A percentile compares a stretch with the other conserved stretches of the same genome.
Conservation (phyloP, 2,329 filamentous ascomycete genomes). For the Fusarium oligoseptatum region DNA sequence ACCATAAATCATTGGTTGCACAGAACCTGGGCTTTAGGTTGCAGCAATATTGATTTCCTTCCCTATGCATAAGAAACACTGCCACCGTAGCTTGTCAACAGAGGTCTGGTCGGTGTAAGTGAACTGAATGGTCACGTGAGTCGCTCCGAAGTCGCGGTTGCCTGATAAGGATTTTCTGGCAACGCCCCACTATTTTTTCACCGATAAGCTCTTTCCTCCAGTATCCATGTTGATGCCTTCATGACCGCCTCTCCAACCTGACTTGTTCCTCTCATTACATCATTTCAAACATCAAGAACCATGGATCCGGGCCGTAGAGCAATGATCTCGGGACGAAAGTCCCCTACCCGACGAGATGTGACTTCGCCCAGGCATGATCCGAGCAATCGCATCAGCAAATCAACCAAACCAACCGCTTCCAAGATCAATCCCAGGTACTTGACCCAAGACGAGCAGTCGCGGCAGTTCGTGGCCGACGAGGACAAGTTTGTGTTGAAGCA, state of each 20-base stretch:
- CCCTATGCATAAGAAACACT: background rate
- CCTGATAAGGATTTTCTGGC: constrained; percentile 26
- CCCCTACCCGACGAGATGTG: constrained; percentile 61
- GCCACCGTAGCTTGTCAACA: too few species aligned
- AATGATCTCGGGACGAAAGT: constrained; percentile 65
- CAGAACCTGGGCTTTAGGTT: background rate
- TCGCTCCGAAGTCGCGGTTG: background rate
- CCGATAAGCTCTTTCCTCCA: constrained; percentile 30
- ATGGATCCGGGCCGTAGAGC: constrained; percentile 70
- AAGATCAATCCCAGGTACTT: constrained; percentile 61
- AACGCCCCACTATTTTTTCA: constrained; percentile 25
- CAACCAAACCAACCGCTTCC: constrained; percentile 45
- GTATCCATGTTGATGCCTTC: constrained; percentile 2
- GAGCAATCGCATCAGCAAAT: constrained; percentile 69
- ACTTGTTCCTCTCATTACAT: constrained; percentile 3
- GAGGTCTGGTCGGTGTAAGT: background rate
- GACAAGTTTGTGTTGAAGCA: constrained; percentile 97
- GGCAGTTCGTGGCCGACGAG: constrained; percentile 91
- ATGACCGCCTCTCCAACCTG: background rate
- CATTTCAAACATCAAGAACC: constrained; percentile 15
- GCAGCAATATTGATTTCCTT: background rate
- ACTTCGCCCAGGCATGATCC: constrained; percentile 69
- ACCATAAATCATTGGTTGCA: background rate
- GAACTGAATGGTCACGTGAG: background rate
- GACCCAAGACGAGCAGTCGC: constrained; percentile 82